Base-by-base conservation (phyloP, 768 basidiomycete genomes). In the Amanita pallidorosea region DNA sequence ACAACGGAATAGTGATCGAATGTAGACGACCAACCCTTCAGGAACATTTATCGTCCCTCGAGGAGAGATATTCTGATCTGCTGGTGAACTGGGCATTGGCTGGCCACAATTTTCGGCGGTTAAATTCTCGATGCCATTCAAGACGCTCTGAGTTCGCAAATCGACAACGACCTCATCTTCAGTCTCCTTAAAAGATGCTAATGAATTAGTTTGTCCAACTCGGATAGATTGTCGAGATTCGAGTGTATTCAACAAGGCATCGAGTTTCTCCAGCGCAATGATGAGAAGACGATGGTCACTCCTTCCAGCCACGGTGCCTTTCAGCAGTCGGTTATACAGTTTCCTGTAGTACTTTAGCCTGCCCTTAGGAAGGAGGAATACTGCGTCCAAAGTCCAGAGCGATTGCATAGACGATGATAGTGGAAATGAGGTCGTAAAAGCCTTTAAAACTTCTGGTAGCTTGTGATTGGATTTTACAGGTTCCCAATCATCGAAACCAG, bases 281-380 rank as follows among this genome's bases (percentile, higher is more conserved):
- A 85, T 69, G 18, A 98, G 74, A 20, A 96, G 68, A 29, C 75
- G 77, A 63, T 98, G 85, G 63, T 98, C 95, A 56, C 83, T 89
- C 59, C 83, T 74, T 15, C 93, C 92, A 4, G 88, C 83, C 23
- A 80, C 78, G 1, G 92, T 93, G 60, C 85, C 88, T 66, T 87
- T 90, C 44, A 97, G 69, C 41, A 98, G 69, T 45, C 86, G 80
- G 46, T 78, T 75, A 62, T 98, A 98, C 1, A 98, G 73, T 63
- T 87, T 94, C 61, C 81, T 83, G 71, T 97, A 98, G 66, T 99
- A 98, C 58, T 81, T 82, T 51, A 99, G 68, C 38, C 96, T 80
- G 12, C 72, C 71, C 60, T 83, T 85, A 0, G 96, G 96, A 7
- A 98, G 75, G 11, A 86, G 67, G 70, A 99, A 99, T 18, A 98